Evolutionary conservation across 1,284 basidiomycete genomes (phyloP).

Genomic region (Ganoderma lucidum): DNA sequence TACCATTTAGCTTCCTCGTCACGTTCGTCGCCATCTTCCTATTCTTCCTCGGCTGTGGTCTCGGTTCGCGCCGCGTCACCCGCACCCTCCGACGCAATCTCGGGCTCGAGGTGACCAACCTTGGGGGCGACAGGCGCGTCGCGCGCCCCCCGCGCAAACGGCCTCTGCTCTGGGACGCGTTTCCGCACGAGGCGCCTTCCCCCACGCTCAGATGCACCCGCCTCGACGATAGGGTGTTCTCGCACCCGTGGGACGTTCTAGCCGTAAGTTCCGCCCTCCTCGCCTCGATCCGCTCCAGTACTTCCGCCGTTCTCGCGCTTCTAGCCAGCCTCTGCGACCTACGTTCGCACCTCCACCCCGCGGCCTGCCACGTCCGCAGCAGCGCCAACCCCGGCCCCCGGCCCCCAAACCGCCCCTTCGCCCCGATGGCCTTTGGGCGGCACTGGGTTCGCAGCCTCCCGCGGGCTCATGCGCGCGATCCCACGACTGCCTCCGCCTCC

Average conservation of each 20-base stretch:
- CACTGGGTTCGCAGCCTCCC: slow-evolving; percentile 15
- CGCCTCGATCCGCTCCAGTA: background rate
- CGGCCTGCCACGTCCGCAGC: background rate
- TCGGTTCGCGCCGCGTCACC: slow-evolving; percentile 54
- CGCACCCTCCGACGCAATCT: slow-evolving; percentile 34
- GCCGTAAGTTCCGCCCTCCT: slow-evolving; percentile 24
- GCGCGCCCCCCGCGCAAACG: slow-evolving; percentile 12
- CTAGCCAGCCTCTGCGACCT: slow-evolving; percentile 34
- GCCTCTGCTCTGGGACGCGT: slow-evolving; percentile 35
- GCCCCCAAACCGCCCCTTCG: background rate
- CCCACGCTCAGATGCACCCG: background rate
- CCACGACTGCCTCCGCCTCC: slow-evolving; percentile 19
- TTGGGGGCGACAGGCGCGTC: background rate
- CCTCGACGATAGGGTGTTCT: background rate
- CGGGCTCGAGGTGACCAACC: slow-evolving; percentile 22
- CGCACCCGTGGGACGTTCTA: slow-evolving; percentile 28
- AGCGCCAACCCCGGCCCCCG: background rate
- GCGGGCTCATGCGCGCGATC: slow-evolving; percentile 24
- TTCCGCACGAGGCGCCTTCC: slow-evolving; percentile 14
- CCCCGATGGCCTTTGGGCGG: slow-evolving; percentile 15
- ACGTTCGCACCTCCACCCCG: slow-evolving; percentile 23
- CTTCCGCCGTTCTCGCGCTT: slow-evolving; percentile 5
- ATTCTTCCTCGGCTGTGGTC: slow-evolving; percentile 63
- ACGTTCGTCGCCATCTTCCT: slow-evolving; percentile 66
- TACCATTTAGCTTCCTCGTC: slow-evolving; percentile 66